Base-by-base conservation (phyloP, 305 asterid genomes). In the Solanum chacoense region DNA sequence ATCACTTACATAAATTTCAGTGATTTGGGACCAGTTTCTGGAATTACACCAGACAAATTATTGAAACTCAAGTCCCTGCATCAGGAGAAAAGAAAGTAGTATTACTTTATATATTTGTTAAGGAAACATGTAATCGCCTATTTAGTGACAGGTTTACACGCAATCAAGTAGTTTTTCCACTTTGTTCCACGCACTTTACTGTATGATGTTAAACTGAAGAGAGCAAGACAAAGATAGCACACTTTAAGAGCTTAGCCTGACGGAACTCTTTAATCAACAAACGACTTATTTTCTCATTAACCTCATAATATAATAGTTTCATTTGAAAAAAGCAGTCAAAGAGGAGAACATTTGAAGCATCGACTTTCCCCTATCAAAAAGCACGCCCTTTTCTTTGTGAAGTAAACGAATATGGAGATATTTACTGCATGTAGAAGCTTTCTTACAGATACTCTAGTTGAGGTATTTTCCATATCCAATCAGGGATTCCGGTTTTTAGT, bases 31-130 rank as follows among this genome's bases (percentile, higher is more conserved):
- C 10, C 77, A 32, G 5, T 69, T 34, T 69, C 12, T 73, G 90
- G 89, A 86, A 89, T 89, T 37, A 1, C 83, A 55, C 88, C 89
- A 40, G 31, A 35, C 89, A 89, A 77, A 13, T 32, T 20, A 77
- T 89, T 89, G 81, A 89, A 89, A 78, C 90, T 89, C 87, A 89
- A 89, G 83, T 89, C 90, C 89, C 90, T 89, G 73, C 22, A 59
- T 31, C 55, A 29, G 32, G 31, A 72, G 35, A 78, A 88, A 34
- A 84, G 34, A 69, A 36, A 29, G 65, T 42, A n/a, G 37, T 8
- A 74, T 45, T 35, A 45, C 22, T 42, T 42, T 77, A 74, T 31
- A 76, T 24, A 28, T 76, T 73, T 40, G 65, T 42, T 84, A 72
- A 84, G 73, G 29, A 50, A 29, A 84, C 87, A 84, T 50, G 87